Evolutionary conservation across 2,329 filamentous ascomycete genomes (phyloP).

Genomic region (Stagonosporopsis vannaccii): DNA sequence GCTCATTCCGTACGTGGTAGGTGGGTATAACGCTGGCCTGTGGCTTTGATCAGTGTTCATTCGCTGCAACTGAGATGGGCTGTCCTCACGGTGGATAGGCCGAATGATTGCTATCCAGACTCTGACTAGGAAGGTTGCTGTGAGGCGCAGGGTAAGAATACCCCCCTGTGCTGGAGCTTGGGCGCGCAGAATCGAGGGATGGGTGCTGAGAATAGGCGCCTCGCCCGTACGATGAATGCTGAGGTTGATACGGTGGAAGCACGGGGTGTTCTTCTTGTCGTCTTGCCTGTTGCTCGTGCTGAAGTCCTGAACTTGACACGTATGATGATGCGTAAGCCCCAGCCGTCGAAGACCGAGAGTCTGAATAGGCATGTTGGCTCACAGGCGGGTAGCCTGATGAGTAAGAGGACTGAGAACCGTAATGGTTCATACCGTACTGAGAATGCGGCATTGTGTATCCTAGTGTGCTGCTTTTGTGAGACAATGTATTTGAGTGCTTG

Average conservation of each 20-base stretch:
- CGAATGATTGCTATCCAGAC: conserved; percentile 37
- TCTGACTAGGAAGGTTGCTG: conserved; percentile 37
- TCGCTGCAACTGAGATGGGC: too few relatives aligned
- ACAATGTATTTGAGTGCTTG: not conserved
- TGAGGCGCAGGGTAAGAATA: conserved; percentile 46
- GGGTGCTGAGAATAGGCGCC: conserved; percentile 47
- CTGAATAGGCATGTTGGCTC: conserved; percentile 40
- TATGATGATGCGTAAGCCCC: conserved; percentile 40
- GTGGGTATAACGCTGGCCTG: conserved; percentile 44
- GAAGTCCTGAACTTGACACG: conserved; percentile 34
- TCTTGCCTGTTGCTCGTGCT: conserved; percentile 34
- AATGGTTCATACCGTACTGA: conserved; percentile 49
- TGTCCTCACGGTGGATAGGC: conserved; percentile 45
- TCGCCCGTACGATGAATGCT: conserved; percentile 34
- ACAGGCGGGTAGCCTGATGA: conserved; percentile 43
- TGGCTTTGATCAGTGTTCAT: not conserved
- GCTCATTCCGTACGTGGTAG: conserved; percentile 43
- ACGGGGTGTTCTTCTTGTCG: conserved; percentile 39
- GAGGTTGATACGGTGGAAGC: conserved; percentile 43
- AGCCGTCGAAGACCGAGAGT: conserved; percentile 37
- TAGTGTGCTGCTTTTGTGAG: conserved; percentile 45
- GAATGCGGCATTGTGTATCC: conserved; percentile 51
- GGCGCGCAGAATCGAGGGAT: conserved; percentile 37
- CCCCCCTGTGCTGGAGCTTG: conserved; percentile 35
- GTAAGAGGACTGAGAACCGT: conserved; percentile 42